phyloP scores from a whole-genome alignment of 179 eudicot species.

The Drosera spatulata region DNA sequence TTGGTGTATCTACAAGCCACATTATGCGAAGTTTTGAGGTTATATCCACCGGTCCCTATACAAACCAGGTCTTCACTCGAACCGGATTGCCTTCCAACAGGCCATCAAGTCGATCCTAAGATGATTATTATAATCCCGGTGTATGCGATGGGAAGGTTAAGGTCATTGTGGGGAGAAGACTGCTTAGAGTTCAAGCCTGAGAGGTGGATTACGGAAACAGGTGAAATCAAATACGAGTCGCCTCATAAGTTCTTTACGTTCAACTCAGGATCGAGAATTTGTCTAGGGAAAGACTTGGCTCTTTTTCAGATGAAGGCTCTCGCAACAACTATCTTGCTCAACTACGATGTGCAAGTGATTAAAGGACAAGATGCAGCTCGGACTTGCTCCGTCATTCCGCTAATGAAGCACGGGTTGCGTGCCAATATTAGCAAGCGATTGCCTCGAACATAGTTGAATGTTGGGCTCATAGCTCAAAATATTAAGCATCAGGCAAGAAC shows the following conservation, averaged over 20 bases:
- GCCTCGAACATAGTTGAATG: too few relatives aligned
- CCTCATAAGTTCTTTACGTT: constrained; percentile 11
- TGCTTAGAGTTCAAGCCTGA: constrained; percentile 16
- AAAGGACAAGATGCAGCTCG: not conserved
- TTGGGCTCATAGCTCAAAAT: too few relatives aligned
- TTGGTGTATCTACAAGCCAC: constrained; percentile 40
- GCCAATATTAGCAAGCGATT: not conserved
- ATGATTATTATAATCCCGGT: constrained; percentile 30
- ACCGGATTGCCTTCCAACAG: constrained; percentile 39
- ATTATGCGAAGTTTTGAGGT: constrained; percentile 36
- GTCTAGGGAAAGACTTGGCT: constrained; percentile 11
- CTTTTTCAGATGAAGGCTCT: constrained; percentile 7
- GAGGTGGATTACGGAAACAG: constrained; percentile 8
- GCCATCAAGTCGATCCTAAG: constrained; percentile 30
- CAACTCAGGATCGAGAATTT: constrained; percentile 3
- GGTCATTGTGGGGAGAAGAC: constrained; percentile 44
- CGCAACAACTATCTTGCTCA: constrained; percentile 3
- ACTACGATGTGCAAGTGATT: constrained; percentile 1
- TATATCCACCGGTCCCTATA: constrained; percentile 53
- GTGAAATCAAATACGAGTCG: constrained; percentile 6
- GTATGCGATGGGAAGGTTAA: constrained; percentile 46
- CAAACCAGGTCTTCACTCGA: constrained; percentile 31
- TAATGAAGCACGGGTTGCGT: constrained; percentile 4
- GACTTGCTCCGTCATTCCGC: constrained; percentile 3
- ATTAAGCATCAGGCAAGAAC: too few relatives aligned